Percentiles rank a stretch among this genome's conserved stretches.
These are phyloP conservation scores for Lyophyllum atratum DNA, from an alignment of 768 basidiomycete genomes.

Conservation along the genomic window DNA sequence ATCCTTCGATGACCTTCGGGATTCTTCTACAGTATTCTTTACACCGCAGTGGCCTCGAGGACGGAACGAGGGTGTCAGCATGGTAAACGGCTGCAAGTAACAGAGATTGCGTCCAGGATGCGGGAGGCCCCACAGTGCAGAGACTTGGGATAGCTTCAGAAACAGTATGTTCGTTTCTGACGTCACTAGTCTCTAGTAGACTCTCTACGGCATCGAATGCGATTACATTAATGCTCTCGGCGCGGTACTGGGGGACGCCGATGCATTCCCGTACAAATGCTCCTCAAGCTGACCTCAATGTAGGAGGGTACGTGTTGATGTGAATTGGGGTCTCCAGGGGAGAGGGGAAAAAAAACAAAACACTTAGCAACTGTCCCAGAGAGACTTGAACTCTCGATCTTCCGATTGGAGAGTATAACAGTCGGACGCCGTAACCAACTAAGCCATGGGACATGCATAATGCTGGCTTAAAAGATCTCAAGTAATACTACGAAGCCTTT, in stretches of 20 bases:
- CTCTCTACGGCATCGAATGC: too few species aligned
- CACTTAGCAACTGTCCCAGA: neutral
- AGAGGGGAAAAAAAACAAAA: neutral
- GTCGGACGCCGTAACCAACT: neutral
- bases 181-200: too few species aligned
- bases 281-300: too few species aligned
- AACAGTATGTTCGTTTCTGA: too few species aligned
- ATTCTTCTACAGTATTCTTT: constrained; percentile 23
- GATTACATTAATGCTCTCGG: too few species aligned
- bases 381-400: neutral
- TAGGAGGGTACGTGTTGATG: too few species aligned
- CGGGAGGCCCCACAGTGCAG: too few species aligned
- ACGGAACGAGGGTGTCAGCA: neutral
- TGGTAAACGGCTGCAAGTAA: neutral
- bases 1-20: constrained; percentile 25
- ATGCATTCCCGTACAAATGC: too few species aligned
- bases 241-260: too few species aligned
- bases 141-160: too few species aligned
- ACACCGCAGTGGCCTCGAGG: neutral
- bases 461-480: neutral
- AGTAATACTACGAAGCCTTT: neutral
- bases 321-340: too few species aligned
- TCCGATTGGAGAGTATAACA: neutral
- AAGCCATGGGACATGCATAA: neutral
- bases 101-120: neutral